A percentile compares a stretch with the other conserved stretches of the same genome.
phyloP scores from a whole-genome alignment of 2,329 filamentous ascomycete species.

The Pseudogymnoascus sp. region DNA sequence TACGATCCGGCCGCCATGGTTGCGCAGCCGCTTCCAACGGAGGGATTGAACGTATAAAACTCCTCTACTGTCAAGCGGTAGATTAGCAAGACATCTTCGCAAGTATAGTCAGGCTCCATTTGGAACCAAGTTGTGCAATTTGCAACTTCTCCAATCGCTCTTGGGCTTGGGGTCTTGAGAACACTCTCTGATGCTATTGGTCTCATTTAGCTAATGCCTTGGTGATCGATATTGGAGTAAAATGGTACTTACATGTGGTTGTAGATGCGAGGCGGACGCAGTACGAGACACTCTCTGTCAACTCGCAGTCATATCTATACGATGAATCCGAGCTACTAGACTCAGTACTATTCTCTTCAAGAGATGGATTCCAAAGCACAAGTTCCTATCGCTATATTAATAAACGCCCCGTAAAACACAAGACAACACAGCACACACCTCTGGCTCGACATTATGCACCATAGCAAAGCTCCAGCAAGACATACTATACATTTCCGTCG shows the following conservation, averaged over 20 bases:
- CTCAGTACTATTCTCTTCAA: background rate
- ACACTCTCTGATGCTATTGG: background rate
- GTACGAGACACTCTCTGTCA: background rate
- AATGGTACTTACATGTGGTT: background rate
- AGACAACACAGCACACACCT: background rate
- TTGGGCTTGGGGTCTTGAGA: background rate
- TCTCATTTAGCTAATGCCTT: background rate
- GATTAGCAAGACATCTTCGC: background rate
- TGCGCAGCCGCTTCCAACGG: background rate
- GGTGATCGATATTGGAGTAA: background rate
- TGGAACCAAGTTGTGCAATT: background rate
- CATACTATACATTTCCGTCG: background rate
- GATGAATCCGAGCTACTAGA: background rate
- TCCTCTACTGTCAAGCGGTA: background rate
- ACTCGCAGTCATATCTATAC: background rate
- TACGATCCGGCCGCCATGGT: background rate
- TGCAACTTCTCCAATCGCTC: background rate
- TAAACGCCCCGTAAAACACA: background rate
- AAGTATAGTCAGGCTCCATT: background rate
- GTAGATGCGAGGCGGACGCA: background rate
- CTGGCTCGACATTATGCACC: background rate
- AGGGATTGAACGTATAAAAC: background rate
- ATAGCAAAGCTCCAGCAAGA: background rate
- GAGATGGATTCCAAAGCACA: background rate
- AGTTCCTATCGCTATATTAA: background rate